These are phyloP conservation scores for Nematocida sp. DNA, from an alignment of 371 early-diverging fungal genomes.

Conservation along the genomic window DNA sequence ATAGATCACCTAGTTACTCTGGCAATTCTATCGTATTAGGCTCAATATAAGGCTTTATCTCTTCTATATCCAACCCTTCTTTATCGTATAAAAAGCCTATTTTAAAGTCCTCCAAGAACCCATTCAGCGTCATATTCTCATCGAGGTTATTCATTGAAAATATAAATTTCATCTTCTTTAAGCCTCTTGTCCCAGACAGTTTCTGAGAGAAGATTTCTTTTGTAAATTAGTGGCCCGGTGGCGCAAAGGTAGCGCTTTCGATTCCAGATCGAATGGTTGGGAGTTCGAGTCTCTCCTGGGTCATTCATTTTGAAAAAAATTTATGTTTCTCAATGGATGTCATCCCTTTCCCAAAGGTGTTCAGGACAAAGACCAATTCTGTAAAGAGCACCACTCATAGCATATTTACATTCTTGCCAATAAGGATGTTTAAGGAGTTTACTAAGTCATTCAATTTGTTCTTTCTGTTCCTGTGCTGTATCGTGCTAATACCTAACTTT, in stretches of 20 bases:
- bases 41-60: background rate
- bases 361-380: background rate
- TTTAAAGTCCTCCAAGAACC: conserved; percentile 1
- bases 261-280: conserved; percentile 64
- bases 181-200: background rate
- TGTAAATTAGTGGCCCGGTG: conserved; percentile 49
- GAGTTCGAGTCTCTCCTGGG: conserved; percentile 61
- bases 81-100: background rate
- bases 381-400: conserved; percentile 65
- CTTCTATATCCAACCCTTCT: background rate
- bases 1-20: too few relatives aligned
- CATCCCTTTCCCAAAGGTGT: background rate
- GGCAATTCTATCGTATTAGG: too few relatives aligned
- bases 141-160: background rate
- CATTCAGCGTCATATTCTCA: background rate
- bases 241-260: conserved; percentile 64
- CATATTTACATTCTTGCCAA: conserved; percentile 75
- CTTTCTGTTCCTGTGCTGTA: conserved; percentile 74
- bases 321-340: conserved; percentile 21
- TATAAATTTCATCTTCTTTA: background rate
- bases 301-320: conserved; percentile 46
- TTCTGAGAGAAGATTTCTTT: background rate
- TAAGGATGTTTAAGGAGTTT: conserved; percentile 80
- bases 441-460: conserved; percentile 79
- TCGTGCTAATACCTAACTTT: conserved; percentile 79